Evolutionary conservation across 768 basidiomycete species (phyloP).

Genomic region (Floccularia luteovirens): DNA sequence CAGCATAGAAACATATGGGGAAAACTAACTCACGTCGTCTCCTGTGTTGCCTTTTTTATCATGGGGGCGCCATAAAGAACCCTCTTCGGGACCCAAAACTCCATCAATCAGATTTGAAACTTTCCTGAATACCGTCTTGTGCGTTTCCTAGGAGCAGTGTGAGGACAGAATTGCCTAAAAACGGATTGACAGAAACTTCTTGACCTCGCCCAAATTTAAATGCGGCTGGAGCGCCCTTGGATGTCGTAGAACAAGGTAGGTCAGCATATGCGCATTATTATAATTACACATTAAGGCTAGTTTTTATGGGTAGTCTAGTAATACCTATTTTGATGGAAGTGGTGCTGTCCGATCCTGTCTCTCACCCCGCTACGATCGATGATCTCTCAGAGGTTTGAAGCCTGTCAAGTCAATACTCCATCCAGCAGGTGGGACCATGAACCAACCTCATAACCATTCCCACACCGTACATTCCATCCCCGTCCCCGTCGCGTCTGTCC

Average conservation of each 20-base stretch:
- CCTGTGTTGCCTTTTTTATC: conserved; percentile 19
- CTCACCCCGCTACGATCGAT: conserved; percentile 24
- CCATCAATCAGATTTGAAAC: conserved; percentile 20
- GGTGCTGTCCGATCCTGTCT: conserved; percentile 25
- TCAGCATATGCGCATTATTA: conserved; percentile 6
- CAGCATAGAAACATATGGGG: neutral
- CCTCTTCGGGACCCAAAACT: conserved; percentile 21
- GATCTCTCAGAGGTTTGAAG: too few relatives aligned
- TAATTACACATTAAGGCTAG: neutral
- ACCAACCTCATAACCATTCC: too few relatives aligned
- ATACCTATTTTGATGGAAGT: conserved; percentile 20
- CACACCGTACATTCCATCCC: too few relatives aligned
- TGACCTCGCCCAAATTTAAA: conserved; percentile 20
- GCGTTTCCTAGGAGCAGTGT: conserved; percentile 11
- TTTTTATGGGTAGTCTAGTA: conserved; percentile 1
- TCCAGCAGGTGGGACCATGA: too few relatives aligned
- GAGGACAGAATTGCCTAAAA: too few relatives aligned
- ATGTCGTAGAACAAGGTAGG: conserved; percentile 19
- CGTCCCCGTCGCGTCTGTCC: too few relatives aligned
- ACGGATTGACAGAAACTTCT: conserved; percentile 20
- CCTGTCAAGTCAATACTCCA: too few relatives aligned
- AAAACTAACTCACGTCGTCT: conserved; percentile 17
- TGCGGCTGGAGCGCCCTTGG: conserved; percentile 20
- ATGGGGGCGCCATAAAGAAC: conserved; percentile 22
- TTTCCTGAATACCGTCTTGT: conserved; percentile 20